Percentiles rank a stretch among this genome's conserved stretches.
Evolutionary conservation across 2,329 filamentous ascomycete species (phyloP).

Genomic region (Phyllosticta citribraziliensis): DNA sequence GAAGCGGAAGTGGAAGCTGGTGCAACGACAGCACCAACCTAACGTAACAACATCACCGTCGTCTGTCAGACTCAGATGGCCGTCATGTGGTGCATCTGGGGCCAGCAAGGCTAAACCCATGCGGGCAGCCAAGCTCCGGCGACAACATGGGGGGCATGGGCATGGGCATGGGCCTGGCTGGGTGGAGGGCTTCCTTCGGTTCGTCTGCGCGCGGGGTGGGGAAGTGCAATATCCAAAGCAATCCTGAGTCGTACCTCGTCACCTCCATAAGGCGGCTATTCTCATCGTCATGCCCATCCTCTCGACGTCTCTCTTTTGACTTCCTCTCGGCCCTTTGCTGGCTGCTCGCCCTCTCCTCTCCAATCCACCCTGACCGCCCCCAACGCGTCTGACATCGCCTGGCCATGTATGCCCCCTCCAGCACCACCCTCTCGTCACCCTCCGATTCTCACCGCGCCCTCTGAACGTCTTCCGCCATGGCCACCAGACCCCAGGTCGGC

Average conservation of each 20-base stretch:
- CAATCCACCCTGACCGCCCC: not conserved
- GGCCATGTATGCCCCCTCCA: not conserved
- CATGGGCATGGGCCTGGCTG: constrained; percentile 4
- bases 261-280: not conserved
- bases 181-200: not conserved
- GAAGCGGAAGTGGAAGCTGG: not conserved
- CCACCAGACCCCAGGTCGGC: constrained; percentile 63
- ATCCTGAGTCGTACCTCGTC: constrained; percentile 5
- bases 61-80: not conserved
- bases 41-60: not conserved
- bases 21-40: not conserved
- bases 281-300: not conserved
- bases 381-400: not conserved
- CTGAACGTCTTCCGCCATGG: constrained; percentile 1
- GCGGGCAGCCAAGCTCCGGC: constrained; percentile 5
- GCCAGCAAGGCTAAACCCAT: constrained; percentile 1
- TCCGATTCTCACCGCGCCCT: not conserved
- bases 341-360: not conserved
- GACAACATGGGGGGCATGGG: too few relatives aligned
- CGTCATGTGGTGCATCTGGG: constrained; percentile 7
- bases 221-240: constrained; percentile 6
- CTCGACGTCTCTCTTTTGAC: not conserved
- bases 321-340: not conserved
- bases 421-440: not conserved
- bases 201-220: constrained; percentile 7